These are phyloP conservation scores for Sugiyamaella grinbergsii DNA, from an alignment of 1,139 yeast species.

Conservation along the genomic window DNA sequence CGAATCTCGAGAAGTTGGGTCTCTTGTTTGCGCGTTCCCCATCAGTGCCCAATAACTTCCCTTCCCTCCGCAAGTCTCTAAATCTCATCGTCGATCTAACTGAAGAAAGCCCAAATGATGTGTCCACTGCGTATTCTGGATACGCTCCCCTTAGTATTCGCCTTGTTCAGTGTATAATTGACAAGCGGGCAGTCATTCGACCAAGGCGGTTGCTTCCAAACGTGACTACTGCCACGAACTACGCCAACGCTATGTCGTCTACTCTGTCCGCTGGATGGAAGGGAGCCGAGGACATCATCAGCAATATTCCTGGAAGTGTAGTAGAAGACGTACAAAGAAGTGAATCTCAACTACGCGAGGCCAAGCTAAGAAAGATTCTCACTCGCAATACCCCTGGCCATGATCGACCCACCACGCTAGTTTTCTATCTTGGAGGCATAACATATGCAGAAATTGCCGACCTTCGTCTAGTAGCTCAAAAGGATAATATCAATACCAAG, in stretches of 20 bases:
- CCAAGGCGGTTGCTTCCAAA: constrained; percentile 20
- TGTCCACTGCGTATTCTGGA: constrained; percentile 49
- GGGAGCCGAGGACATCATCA: constrained; percentile 42
- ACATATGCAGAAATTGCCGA: constrained; percentile 76
- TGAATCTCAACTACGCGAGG: constrained; percentile 38
- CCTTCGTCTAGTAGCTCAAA: constrained; percentile 55
- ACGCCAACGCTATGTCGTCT: constrained; percentile 16
- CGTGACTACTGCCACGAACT: constrained; percentile 15
- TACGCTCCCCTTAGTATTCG: constrained; percentile 51
- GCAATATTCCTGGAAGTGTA: constrained; percentile 42
- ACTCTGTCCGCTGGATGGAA: constrained; percentile 36
- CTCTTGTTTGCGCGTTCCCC: constrained; percentile 40
- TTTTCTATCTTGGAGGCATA: constrained; percentile 74
- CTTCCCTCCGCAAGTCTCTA: constrained; percentile 36
- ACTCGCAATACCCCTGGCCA: constrained; percentile 37
- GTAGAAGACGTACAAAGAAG: constrained; percentile 42
- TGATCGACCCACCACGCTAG: constrained; percentile 44
- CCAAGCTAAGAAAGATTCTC: constrained; percentile 42
- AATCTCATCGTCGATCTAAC: constrained; percentile 39
- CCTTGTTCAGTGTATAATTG: constrained; percentile 45
- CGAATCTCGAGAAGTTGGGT: constrained; percentile 47
- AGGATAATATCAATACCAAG: constrained; percentile 37
- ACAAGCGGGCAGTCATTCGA: constrained; percentile 32
- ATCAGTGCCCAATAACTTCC: constrained; percentile 39
- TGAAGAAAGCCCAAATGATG: constrained; percentile 33